Evolutionary conservation across 768 basidiomycete species (phyloP), one percentile per base, ranked within the genome.

Genomic region (Clitopilus passeckerianus): DNA sequence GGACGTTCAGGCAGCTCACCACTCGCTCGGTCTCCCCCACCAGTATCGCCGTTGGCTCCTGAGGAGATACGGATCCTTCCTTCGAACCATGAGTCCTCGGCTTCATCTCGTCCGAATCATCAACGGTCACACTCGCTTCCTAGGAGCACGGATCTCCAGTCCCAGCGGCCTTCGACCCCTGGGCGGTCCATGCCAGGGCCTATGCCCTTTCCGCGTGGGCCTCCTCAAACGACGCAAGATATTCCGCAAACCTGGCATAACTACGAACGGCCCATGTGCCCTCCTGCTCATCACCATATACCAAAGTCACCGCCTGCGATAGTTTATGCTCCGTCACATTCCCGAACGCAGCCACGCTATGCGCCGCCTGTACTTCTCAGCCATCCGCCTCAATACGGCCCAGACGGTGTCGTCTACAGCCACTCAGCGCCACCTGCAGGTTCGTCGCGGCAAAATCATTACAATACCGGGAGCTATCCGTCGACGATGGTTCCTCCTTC

Each of bases 41-140:
- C 65, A 44, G 53, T 50, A 61, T 57, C 66, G 12, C 68, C 69
- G n/a, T 69, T 74, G 58, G 64, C 70, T 24, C 86, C 85, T 34
- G 86, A 87, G 68, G 82, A 87, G 70, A 87, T 87, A 65, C 80
- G 80, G 59, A 77, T 87, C 54, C 71, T 86, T 46, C 86, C 86
- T 55, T 83, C 85, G 33, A 74, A 74, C 58, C 70, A 74, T 64
- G 72, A 68, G 52, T 66, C 73, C 6, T 61, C 74, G 18, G 65
- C 68, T 52, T 70, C 71, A 35, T 70, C 72, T 20, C 46, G 18
- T 50, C 46, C 46, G 46, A 69, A 68, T 55, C 77, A 79, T 57
- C 52, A 68, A 58, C 77, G 77, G 62, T 80, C 80, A 53, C 76
- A 72, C 60, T 83, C 82, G 30, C 72, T 82, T 62, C 77, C 81